Conservation (phyloP, 495 filamentous ascomycete species). For the Trichoderma asperelloides region DNA sequence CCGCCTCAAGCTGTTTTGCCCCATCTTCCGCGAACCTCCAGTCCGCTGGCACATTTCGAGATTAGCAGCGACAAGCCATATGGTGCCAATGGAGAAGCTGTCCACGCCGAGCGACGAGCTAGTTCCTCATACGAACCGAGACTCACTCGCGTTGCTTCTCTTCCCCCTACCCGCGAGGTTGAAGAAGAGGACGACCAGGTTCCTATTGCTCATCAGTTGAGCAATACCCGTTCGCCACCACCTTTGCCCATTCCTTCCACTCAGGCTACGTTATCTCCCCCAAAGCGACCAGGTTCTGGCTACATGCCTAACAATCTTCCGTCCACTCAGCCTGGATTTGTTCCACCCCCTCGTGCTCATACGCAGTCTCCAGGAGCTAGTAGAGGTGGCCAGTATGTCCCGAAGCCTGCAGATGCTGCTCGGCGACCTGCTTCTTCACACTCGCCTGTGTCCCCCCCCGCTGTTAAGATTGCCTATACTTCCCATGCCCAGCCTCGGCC, state of each 20-base stretch:
- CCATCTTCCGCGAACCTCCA: slow-evolving; percentile 78
- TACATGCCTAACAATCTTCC: slow-evolving; percentile 32
- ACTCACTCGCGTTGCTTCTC: slow-evolving; percentile 34
- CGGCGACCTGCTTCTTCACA: slow-evolving; percentile 59
- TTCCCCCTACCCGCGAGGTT: slow-evolving; percentile 46
- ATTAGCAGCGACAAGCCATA: slow-evolving; percentile 34
- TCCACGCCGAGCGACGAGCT: slow-evolving; percentile 32
- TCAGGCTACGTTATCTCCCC: slow-evolving; percentile 37
- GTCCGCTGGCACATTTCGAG: slow-evolving; percentile 65
- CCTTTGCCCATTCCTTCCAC: slow-evolving; percentile 32
- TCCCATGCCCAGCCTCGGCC: slow-evolving; percentile 19
- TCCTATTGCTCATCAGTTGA: background rate
- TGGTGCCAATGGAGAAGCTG: slow-evolving; percentile 23
- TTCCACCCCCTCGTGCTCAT: slow-evolving; percentile 63
- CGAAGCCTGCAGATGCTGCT: slow-evolving; percentile 42
- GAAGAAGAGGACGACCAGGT: slow-evolving; percentile 35
- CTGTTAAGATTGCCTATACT: slow-evolving; percentile 21
- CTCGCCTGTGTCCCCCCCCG: slow-evolving; percentile 41
- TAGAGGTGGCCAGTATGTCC: slow-evolving; percentile 37
- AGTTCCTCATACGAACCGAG: slow-evolving; percentile 39
- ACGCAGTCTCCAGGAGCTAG: slow-evolving; percentile 74
- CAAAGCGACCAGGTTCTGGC: slow-evolving; percentile 41
- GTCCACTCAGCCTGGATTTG: slow-evolving; percentile 30
- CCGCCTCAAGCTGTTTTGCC: slow-evolving; percentile 45
- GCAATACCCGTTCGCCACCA: slow-evolving; percentile 23